These are phyloP conservation scores for Moesziomyces aphidis DNA, from an alignment of 1,284 basidiomycete genomes.

Conservation along the genomic window DNA sequence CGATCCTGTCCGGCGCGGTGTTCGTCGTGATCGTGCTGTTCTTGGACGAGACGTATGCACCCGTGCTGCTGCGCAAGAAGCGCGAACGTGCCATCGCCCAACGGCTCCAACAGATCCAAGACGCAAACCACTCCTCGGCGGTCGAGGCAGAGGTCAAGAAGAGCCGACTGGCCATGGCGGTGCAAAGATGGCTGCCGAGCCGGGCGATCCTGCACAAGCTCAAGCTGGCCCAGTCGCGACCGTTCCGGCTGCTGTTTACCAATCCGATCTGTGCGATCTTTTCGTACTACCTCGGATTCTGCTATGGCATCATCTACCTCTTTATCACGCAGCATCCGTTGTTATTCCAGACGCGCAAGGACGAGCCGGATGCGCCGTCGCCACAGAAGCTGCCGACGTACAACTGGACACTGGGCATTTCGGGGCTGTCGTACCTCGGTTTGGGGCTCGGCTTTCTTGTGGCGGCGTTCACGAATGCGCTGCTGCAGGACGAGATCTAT, in stretches of 20 bases:
- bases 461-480: conserved; percentile 67
- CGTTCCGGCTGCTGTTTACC: conserved; percentile 66
- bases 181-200: conserved; percentile 11
- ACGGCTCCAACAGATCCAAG: conserved; percentile 21
- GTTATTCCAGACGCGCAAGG: conserved; percentile 63
- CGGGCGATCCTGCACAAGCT: conserved; percentile 27
- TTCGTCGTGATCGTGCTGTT: conserved; percentile 26
- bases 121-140: conserved; percentile 9
- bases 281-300: conserved; percentile 70
- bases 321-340: conserved; percentile 69
- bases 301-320: conserved; percentile 70
- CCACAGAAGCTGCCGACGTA: conserved; percentile 67
- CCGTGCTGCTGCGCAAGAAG: conserved; percentile 56
- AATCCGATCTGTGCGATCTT: conserved; percentile 68
- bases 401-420: conserved; percentile 67
- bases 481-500: conserved; percentile 70
- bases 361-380: conserved; percentile 60
- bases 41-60: conserved; percentile 57
- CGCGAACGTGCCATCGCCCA: conserved; percentile 21
- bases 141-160: neutral
- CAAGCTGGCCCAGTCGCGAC: conserved; percentile 66
- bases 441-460: conserved; percentile 69
- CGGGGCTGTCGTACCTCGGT: conserved; percentile 69
- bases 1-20: conserved; percentile 40
- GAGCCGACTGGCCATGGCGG: neutral